These are phyloP conservation scores for Alternaria tenuissima DNA, from an alignment of 2,329 filamentous ascomycete species.

Conservation along the genomic window DNA sequence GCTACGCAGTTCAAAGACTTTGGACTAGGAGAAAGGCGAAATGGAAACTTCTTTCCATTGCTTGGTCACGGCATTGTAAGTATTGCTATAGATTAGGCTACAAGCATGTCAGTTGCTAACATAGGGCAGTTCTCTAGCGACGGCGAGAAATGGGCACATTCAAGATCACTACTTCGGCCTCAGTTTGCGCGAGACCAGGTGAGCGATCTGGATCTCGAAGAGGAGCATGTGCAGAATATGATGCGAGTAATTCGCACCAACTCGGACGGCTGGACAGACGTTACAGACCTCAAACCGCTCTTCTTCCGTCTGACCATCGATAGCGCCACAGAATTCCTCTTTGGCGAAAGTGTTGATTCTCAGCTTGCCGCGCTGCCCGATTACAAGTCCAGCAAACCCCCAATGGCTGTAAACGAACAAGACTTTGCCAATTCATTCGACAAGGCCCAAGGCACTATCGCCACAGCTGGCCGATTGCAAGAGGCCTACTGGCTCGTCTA, in stretches of 20 bases:
- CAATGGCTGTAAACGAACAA: constrained; percentile 24
- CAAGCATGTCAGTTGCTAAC: background rate
- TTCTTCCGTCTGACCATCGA: constrained; percentile 53
- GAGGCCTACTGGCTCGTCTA: constrained; percentile 43
- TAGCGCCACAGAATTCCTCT: constrained; percentile 50
- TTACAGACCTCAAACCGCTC: constrained; percentile 48
- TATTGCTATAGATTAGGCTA: background rate
- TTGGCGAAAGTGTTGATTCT: constrained; percentile 46
- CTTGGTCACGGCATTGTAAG: constrained; percentile 52
- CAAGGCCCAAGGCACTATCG: constrained; percentile 25
- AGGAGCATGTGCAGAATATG: constrained; percentile 46
- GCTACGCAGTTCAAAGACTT: constrained; percentile 58
- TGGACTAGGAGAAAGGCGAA: constrained; percentile 48
- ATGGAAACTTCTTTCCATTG: constrained; percentile 49
- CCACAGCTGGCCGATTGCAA: constrained; percentile 34
- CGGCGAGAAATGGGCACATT: constrained; percentile 43
- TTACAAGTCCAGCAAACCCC: constrained; percentile 22
- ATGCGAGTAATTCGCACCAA: constrained; percentile 34
- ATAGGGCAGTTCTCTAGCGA: constrained; percentile 39
- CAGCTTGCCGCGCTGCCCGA: constrained; percentile 34
- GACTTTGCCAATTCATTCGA: constrained; percentile 39
- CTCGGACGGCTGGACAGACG: constrained; percentile 35
- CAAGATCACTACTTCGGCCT: constrained; percentile 45
- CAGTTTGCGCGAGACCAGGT: constrained; percentile 48
- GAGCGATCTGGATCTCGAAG: constrained; percentile 44